These are phyloP conservation scores for Apophysomyces variabilis DNA, from an alignment of 371 early-diverging fungal genomes.

Conservation along the genomic window DNA sequence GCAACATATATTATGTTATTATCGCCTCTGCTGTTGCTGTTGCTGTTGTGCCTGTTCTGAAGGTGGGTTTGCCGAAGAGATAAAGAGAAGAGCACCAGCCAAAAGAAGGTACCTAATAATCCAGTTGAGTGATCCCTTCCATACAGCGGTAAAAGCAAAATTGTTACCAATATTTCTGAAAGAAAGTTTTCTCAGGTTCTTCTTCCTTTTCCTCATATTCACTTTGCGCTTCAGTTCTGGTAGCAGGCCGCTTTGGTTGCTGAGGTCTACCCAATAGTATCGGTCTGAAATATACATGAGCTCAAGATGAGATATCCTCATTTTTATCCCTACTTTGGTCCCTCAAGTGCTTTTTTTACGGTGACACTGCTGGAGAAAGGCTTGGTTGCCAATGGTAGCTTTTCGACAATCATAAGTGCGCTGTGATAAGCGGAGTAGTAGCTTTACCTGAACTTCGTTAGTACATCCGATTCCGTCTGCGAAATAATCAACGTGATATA, in stretches of 20 bases:
- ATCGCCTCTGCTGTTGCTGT: conserved; percentile 1
- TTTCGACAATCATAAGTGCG: not conserved
- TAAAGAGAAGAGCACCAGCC: conserved; percentile 1
- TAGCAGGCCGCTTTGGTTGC: conserved; percentile 2
- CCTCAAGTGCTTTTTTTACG: not conserved
- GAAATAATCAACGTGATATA: conserved; percentile 32
- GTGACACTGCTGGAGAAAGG: not conserved
- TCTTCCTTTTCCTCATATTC: conserved; percentile 15
- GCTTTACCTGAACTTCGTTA: not conserved
- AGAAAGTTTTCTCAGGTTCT: conserved; percentile 25
- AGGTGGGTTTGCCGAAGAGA: conserved; percentile 10
- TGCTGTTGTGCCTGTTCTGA: conserved; percentile 9
- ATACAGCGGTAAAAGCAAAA: not conserved
- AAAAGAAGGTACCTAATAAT: conserved; percentile 8
- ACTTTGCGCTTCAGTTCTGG: conserved; percentile 2
- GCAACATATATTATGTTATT: not conserved
- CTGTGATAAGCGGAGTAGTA: no score
- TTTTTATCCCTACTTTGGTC: conserved; percentile 19
- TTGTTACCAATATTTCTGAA: conserved; percentile 29
- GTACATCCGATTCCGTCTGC: conserved; percentile 11
- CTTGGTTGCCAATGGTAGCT: not conserved
- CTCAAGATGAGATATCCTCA: conserved; percentile 5
- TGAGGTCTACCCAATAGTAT: not conserved
- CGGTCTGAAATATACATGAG: not conserved
- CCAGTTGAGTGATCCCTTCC: not conserved